Evolutionary conservation across 108 stramenopile genomes (phyloP).

Genomic region (Fragilaria crotonensis): DNA sequence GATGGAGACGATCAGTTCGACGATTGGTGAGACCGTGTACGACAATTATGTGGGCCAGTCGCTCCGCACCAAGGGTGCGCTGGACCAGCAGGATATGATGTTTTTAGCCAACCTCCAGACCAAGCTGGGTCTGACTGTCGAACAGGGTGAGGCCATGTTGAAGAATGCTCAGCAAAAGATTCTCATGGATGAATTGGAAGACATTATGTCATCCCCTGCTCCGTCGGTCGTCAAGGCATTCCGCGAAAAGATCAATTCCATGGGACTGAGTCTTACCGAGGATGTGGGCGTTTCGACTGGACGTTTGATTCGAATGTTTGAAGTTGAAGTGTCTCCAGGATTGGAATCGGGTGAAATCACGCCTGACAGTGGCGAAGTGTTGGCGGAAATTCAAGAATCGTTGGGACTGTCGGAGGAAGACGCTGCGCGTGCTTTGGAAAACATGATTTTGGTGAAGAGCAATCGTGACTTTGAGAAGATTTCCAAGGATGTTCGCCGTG

Average conservation of each 20-base stretch:
- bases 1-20: slow-evolving; percentile 71
- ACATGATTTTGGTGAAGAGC: slow-evolving; percentile 39
- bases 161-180: slow-evolving; percentile 75
- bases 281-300: slow-evolving; percentile 69
- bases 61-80: slow-evolving; percentile 65
- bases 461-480: slow-evolving; percentile 40
- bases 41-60: slow-evolving; percentile 81
- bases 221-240: slow-evolving; percentile 68
- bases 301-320: slow-evolving; percentile 65
- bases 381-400: slow-evolving; percentile 78
- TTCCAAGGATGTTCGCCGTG: slow-evolving; percentile 56
- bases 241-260: slow-evolving; percentile 80
- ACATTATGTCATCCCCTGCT: slow-evolving; percentile 44
- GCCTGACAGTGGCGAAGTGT: slow-evolving; percentile 50
- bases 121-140: slow-evolving; percentile 70
- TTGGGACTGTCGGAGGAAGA: slow-evolving; percentile 66
- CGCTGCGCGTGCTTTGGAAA: slow-evolving; percentile 64
- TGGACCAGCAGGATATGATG: slow-evolving; percentile 95
- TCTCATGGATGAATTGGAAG: slow-evolving; percentile 67
- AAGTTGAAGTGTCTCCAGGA: slow-evolving; percentile 61
- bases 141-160: slow-evolving; percentile 68
- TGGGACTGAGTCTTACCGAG: slow-evolving; percentile 71
- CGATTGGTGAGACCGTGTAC: slow-evolving; percentile 74
- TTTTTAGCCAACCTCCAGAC: slow-evolving; percentile 82
- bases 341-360: slow-evolving; percentile 74